Percentiles rank a stretch among this genome's conserved stretches.
These are phyloP conservation scores for Zea luxurians DNA, from an alignment of 176 grass and related monocot species.

Conservation along the genomic window DNA sequence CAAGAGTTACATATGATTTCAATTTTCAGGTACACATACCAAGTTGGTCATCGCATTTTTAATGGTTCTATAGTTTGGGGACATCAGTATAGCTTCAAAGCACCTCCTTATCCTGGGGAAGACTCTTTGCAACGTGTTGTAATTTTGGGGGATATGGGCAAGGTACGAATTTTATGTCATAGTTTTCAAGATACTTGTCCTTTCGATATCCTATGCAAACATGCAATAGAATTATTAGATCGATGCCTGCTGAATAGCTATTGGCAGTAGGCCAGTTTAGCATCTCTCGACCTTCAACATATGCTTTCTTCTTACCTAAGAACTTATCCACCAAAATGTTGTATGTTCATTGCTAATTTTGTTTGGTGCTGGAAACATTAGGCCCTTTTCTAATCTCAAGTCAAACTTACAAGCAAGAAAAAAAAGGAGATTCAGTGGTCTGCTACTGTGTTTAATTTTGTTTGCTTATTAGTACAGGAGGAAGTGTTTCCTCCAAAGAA, in stretches of 20 bases:
- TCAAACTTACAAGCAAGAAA: slow-evolving; percentile 5
- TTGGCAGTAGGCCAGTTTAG: slow-evolving; percentile 8
- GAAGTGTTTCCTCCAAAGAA: slow-evolving; percentile 12
- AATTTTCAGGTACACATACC: slow-evolving; percentile 80
- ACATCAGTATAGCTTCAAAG: slow-evolving; percentile 66
- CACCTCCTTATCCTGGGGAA: slow-evolving; percentile 86
- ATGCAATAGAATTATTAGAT: slow-evolving; percentile 20
- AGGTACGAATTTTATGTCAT: slow-evolving; percentile 41
- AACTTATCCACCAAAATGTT: background rate
- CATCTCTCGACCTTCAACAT: background rate
- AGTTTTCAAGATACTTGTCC: background rate
- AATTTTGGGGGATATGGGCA: slow-evolving; percentile 90
- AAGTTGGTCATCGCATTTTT: slow-evolving; percentile 64
- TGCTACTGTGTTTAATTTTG: background rate
- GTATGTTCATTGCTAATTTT: background rate
- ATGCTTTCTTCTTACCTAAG: background rate
- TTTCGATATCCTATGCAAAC: background rate
- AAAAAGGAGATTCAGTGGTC: background rate
- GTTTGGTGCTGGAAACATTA: background rate
- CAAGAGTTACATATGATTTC: slow-evolving; percentile 25
- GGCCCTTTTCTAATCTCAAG: background rate
- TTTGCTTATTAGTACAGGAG: slow-evolving; percentile 1
- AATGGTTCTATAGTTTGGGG: slow-evolving; percentile 76
- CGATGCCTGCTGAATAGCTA: background rate
- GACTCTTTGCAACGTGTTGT: slow-evolving; percentile 78